Evolutionary conservation across 441 rosid genomes (phyloP), one percentile per base, ranked within the genome.

Genomic region (Pelargonium fulgidum): DNA sequence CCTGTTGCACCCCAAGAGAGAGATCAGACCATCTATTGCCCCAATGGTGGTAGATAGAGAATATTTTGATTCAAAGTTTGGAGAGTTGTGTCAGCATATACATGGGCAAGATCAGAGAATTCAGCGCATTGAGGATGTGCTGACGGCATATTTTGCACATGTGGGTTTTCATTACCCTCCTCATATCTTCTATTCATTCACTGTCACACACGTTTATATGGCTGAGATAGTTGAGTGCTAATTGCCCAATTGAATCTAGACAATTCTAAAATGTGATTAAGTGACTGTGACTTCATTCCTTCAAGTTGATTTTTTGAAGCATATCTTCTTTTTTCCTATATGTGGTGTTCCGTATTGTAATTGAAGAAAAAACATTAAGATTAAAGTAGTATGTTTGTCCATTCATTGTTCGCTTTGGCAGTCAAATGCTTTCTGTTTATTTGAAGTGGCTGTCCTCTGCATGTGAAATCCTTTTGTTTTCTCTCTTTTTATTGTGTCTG

Each of bases 401-500:
- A 11, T 48, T 2, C 16, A 48, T 3, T 48, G 16, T 12, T 48
- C 54, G 6, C 16, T 13, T 48, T 14, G 54, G 54, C 4, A 48
- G 16, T n/a, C 16, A 48, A 48, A 48, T 48, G 54, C 54, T 48
- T 48, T n/a, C 16, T 11, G 54, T 48, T 48, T 13, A 3, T 13
- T 1, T 13, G 16, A 11, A 48, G 16, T 48, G 54, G 54, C 16
- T 48, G 16, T 10, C 54, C 16, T 11, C 52, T n/a, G 14, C 41
- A 36, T 36, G 52, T 47, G 52, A 47, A 47, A 47, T 47, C 17
- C 13, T 50, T 48, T 45, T 64, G 73, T 75, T 65, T 61, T 48
- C 63, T 26, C 3, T 36, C 67, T 73, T 65, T 39, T 62, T 56
- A 47, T 59, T 65, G 12, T 68, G 68, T 71, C 29, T 67, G 65